Evolutionary conservation across 371 early-diverging fungal species (phyloP).

Genomic region (Chytridium lagenaria): DNA sequence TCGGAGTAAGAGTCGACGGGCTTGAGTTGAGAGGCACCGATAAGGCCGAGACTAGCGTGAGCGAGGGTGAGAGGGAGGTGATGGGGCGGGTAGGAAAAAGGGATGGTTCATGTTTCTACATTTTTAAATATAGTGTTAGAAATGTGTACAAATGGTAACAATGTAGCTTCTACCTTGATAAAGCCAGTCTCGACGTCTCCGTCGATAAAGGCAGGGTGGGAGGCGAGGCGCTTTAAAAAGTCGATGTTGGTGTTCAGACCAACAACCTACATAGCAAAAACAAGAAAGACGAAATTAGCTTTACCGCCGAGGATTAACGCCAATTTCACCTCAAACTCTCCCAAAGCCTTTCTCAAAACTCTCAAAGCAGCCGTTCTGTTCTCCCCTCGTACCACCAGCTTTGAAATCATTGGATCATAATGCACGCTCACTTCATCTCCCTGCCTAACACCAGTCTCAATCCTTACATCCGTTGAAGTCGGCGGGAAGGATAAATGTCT

Average conservation of each 20-base stretch:
- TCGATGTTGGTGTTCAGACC: constrained; percentile 93
- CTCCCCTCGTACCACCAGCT: constrained; percentile 86
- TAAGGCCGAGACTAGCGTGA: constrained; percentile 73
- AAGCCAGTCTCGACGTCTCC: constrained; percentile 95
- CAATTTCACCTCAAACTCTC: constrained; percentile 81
- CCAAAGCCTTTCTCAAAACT: constrained; percentile 78
- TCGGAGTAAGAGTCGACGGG: constrained; percentile 3
- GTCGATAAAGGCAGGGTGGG: constrained; percentile 82
- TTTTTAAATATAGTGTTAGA: too few relatives aligned
- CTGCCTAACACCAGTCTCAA: constrained; percentile 92
- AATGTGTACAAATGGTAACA: too few relatives aligned
- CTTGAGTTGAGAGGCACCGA: constrained; percentile 43
- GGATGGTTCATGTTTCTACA: constrained; percentile 72
- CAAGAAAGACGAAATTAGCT: too few relatives aligned
- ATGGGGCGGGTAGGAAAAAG: constrained; percentile 63
- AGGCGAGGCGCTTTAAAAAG: constrained; percentile 80
- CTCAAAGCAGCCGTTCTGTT: constrained; percentile 87
- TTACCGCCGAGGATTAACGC: too few relatives aligned
- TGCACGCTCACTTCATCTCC: constrained; percentile 92
- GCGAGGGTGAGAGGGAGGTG: constrained; percentile 63
- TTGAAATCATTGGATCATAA: constrained; percentile 98
- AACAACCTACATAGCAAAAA: too few relatives aligned
- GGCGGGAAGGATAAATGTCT: constrained; percentile 74
- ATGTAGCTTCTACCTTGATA: constrained; percentile 80
- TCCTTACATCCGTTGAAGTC: constrained; percentile 67